Conservation (phyloP, 805 yeast species). For the Hanseniaspora guilliermondii region DNA sequence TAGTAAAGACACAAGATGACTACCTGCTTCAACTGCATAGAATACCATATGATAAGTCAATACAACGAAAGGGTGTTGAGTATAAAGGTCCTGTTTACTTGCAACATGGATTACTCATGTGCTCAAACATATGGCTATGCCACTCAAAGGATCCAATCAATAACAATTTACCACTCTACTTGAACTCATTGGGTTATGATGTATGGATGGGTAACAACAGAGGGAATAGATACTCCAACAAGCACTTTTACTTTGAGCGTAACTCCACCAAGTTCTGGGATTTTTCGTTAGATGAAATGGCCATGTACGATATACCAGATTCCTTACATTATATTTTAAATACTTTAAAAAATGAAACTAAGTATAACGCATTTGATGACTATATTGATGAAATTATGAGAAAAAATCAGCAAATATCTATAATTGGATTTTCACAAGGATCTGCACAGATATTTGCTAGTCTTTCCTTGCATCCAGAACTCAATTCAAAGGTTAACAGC, state of each 20-base stretch:
- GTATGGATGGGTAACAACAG: conserved; percentile 91
- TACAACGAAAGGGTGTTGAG: conserved; percentile 20
- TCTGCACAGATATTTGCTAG: conserved; percentile 88
- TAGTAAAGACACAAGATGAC: conserved; percentile 66
- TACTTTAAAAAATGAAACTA: conserved; percentile 28
- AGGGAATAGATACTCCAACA: conserved; percentile 84
- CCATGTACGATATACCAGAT: conserved; percentile 78
- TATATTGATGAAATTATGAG: neutral
- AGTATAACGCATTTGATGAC: neutral
- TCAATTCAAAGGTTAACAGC: conserved; percentile 42
- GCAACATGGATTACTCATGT: conserved; percentile 87
- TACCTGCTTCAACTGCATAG: conserved; percentile 68
- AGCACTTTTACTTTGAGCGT: conserved; percentile 44
- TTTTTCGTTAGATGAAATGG: conserved; percentile 83
- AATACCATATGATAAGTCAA: conserved; percentile 32
- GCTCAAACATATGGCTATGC: conserved; percentile 70
- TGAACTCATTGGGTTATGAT: conserved; percentile 61
- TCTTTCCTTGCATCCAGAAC: conserved; percentile 47
- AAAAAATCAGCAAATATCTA: conserved; percentile 34
- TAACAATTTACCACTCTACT: conserved; percentile 56
- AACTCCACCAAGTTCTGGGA: conserved; percentile 57
- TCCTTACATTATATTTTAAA: conserved; percentile 60
- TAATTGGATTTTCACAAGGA: conserved; percentile 83
- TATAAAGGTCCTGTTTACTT: conserved; percentile 51
- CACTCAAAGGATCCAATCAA: conserved; percentile 19